These are phyloP conservation scores for Pyronema omphalodes DNA, from an alignment of 495 filamentous ascomycete species.

Conservation along the genomic window DNA sequence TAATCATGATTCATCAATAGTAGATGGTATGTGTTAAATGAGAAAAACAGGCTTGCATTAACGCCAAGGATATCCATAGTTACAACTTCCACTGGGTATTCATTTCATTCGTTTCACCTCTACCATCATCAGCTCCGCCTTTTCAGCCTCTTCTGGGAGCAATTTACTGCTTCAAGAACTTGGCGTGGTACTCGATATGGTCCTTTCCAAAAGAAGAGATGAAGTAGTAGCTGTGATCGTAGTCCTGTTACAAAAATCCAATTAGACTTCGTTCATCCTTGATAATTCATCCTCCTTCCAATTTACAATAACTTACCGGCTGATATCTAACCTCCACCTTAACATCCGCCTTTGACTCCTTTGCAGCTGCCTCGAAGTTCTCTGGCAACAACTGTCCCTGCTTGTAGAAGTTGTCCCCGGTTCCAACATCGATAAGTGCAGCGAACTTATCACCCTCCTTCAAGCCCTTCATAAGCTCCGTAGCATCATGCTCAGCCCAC, in stretches of 20 bases:
- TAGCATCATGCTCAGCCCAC: constrained; percentile 86
- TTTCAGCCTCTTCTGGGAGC: background rate
- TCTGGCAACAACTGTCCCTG: constrained; percentile 81
- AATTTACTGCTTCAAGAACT: constrained; percentile 47
- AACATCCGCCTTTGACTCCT: constrained; percentile 46
- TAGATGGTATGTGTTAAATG: too few relatives aligned
- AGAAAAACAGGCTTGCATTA: too few relatives aligned
- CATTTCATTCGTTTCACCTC: too few relatives aligned
- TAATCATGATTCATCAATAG: too few relatives aligned
- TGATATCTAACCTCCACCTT: constrained; percentile 53
- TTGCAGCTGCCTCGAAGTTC: constrained; percentile 68
- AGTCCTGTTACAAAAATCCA: constrained; percentile 34
- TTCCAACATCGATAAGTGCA: constrained; percentile 37
- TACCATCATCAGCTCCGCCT: too few relatives aligned
- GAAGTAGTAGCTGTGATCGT: constrained; percentile 94
- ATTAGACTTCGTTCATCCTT: background rate
- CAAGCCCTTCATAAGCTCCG: constrained; percentile 65
- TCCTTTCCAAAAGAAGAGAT: constrained; percentile 78
- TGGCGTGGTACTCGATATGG: constrained; percentile 79
- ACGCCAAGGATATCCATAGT: too few relatives aligned
- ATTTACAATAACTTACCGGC: constrained; percentile 29
- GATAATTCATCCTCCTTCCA: background rate
- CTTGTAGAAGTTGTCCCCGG: constrained; percentile 89
- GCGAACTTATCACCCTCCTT: constrained; percentile 41
- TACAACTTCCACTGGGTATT: too few relatives aligned